Conservation (phyloP, 108 stramenopile genomes). For the Fistulifera pelliculosa region DNA sequence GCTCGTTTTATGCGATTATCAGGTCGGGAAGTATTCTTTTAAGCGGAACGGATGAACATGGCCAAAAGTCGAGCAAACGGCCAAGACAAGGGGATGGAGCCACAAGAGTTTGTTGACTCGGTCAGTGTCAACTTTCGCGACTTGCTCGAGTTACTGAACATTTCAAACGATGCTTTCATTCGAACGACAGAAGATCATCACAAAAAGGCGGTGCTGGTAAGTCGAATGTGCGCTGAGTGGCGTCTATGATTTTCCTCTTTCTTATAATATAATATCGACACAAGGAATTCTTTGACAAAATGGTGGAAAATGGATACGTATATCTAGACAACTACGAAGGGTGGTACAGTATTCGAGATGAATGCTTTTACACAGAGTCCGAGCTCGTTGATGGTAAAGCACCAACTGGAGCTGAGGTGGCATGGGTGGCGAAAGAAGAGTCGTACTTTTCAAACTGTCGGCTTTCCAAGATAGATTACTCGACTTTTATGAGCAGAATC, state of each 20-base stretch:
- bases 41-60: constrained; percentile 97
- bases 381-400: constrained; percentile 92
- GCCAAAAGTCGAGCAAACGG: constrained; percentile 91
- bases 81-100: constrained; percentile 56
- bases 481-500: constrained; percentile 71
- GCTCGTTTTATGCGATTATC: constrained; percentile 91
- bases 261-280: constrained; percentile 55
- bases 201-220: constrained; percentile 56
- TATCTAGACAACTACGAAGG: constrained; percentile 92
- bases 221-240: constrained; percentile 10
- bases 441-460: constrained; percentile 91
- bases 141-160: constrained; percentile 64
- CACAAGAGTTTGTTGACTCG: constrained; percentile 80
- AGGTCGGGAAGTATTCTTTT: constrained; percentile 89
- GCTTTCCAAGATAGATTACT: constrained; percentile 75
- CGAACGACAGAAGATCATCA: constrained; percentile 88
- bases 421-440: constrained; percentile 92
- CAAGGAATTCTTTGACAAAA: constrained; percentile 24
- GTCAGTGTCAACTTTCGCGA: constrained; percentile 74
- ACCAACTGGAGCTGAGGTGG: constrained; percentile 88
- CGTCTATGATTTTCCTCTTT: background rate
- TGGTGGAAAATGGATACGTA: constrained; percentile 79
- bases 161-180: constrained; percentile 85
- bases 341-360: constrained; percentile 97
- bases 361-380: constrained; percentile 92